A percentile compares a stretch with the other conserved stretches of the same genome.
Evolutionary conservation across 192 early-diverging fungal genomes (phyloP).

Genomic region (Linnemannia schmuckeri): DNA sequence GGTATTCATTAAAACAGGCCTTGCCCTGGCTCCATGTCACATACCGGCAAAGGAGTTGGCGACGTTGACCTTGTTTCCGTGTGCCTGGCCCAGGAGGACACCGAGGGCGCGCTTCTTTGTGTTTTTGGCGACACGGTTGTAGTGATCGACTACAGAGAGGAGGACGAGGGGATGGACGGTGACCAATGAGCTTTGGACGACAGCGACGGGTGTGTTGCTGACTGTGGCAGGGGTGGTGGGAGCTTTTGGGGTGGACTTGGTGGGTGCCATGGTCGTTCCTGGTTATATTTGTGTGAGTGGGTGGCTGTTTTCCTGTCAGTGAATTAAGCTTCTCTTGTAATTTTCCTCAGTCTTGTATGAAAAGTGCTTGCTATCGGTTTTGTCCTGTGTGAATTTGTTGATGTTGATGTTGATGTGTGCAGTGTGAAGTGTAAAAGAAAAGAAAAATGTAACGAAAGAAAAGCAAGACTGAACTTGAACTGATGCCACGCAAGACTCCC

Average conservation of each 20-base stretch:
- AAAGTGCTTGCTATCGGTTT: not conserved
- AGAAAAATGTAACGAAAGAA: not conserved
- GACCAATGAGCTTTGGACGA: conserved; percentile 70
- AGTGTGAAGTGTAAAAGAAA: not conserved
- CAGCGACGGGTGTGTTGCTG: conserved; percentile 55
- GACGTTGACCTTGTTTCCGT: conserved; percentile 91
- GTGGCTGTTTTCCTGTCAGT: not conserved
- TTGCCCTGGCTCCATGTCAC: not conserved
- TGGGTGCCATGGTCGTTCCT: conserved; percentile 19
- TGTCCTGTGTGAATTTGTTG: not conserved
- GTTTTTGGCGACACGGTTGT: conserved; percentile 94
- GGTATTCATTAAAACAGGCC: not conserved
- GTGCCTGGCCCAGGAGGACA: conserved; percentile 92
- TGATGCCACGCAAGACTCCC: not conserved
- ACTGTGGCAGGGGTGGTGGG: conserved; percentile 4
- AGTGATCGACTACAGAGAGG: conserved; percentile 99
- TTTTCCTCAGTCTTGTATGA: not conserved
- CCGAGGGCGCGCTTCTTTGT: conserved; percentile 98
- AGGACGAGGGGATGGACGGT: conserved; percentile 97
- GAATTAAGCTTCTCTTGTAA: not conserved
- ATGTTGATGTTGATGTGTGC: too few species aligned
- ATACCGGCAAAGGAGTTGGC: conserved; percentile 98
- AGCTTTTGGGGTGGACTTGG: conserved; percentile 11
- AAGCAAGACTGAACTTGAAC: too few species aligned
- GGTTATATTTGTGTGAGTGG: not conserved